Percentiles rank a stretch among this genome's conserved stretches.
These are phyloP conservation scores for Aureobasidium sp. DNA, from an alignment of 2,329 filamentous ascomycete species.

Conservation along the genomic window DNA sequence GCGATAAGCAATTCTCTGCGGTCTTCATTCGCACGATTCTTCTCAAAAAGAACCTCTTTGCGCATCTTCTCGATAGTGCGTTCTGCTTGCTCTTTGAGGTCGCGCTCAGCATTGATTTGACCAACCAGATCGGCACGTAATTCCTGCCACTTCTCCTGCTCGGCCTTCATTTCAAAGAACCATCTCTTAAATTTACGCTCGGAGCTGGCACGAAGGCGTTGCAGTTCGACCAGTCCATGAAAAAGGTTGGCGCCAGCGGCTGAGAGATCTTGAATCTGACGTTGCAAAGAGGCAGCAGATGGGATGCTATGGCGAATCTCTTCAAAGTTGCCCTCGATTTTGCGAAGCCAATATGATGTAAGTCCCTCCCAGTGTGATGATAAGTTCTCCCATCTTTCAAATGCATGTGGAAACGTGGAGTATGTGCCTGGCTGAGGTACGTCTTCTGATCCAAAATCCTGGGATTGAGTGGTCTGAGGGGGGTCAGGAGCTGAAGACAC, in stretches of 20 bases:
- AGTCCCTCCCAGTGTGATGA: constrained; percentile 98
- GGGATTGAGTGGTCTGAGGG: not conserved
- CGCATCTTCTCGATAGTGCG: constrained; percentile 58
- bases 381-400: constrained; percentile 93
- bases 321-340: constrained; percentile 81
- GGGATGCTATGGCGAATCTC: constrained; percentile 71
- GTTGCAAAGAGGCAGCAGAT: constrained; percentile 77
- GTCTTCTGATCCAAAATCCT: not conserved
- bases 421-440: constrained; percentile 18
- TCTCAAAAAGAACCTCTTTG: constrained; percentile 60
- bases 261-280: constrained; percentile 94
- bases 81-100: constrained; percentile 59
- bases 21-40: constrained; percentile 82
- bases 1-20: constrained; percentile 88
- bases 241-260: constrained; percentile 95
- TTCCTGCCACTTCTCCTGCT: constrained; percentile 80
- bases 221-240: constrained; percentile 92
- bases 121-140: constrained; percentile 72
- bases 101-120: constrained; percentile 66
- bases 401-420: constrained; percentile 87
- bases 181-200: constrained; percentile 97
- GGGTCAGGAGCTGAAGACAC: constrained; percentile 16
- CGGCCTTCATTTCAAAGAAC: constrained; percentile 91
- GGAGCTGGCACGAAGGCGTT: constrained; percentile 85
- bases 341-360: constrained; percentile 93